Percentiles rank a stretch among this genome's conserved stretches.
Evolutionary conservation across 176 grass and related monocot genomes (phyloP).

Genomic region (Carex kokanica): DNA sequence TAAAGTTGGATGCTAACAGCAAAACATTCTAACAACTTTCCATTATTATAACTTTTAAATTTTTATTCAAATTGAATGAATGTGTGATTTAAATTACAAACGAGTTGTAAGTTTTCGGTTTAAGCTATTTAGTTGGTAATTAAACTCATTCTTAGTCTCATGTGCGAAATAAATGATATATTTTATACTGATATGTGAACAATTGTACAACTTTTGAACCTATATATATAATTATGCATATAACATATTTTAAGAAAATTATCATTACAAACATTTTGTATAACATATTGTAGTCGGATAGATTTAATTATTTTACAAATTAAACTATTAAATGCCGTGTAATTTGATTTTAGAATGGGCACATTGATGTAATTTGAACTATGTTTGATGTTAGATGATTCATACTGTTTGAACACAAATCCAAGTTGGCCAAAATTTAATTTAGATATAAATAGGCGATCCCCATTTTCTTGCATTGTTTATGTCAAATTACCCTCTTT

Average conservation of each 20-base stretch:
- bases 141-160: not conserved
- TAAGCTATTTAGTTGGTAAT: too few relatives aligned
- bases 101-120: not conserved
- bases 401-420: not conserved
- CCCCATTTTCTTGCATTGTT: not conserved
- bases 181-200: not conserved
- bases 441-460: not conserved
- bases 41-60: not conserved
- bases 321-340: not conserved
- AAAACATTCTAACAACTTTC: not conserved
- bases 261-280: not conserved
- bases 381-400: not conserved
- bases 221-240: not conserved
- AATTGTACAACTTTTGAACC: not conserved
- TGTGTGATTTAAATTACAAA: not conserved
- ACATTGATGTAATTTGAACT: not conserved
- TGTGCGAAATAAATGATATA: not conserved
- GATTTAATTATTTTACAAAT: not conserved
- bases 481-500: too few relatives aligned
- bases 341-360: not conserved
- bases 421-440: not conserved
- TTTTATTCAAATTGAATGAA: not conserved
- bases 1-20: not conserved
- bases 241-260: not conserved
- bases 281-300: not conserved